Evolutionary conservation across 2,329 filamentous ascomycete species (phyloP).

Genomic region (Diaporthe batatas): DNA sequence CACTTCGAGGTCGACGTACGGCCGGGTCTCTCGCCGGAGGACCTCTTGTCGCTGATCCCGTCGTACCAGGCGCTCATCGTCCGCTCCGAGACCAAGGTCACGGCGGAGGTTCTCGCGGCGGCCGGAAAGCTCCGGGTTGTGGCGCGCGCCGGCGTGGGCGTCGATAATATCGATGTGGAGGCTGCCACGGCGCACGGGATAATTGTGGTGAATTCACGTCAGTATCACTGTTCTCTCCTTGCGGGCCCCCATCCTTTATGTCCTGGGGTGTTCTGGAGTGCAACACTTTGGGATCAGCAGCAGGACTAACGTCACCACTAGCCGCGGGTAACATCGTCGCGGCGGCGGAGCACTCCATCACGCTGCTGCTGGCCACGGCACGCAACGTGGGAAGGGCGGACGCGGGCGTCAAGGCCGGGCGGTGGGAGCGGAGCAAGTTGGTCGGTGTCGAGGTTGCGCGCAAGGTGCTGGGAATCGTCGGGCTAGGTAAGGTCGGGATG

Average conservation of each 20-base stretch:
- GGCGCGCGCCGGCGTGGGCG: slow-evolving; percentile 83
- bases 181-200: slow-evolving; percentile 80
- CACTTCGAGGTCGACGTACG: slow-evolving; percentile 77
- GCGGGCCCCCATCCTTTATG: no score
- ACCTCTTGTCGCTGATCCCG: slow-evolving; percentile 76
- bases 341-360: slow-evolving; percentile 83
- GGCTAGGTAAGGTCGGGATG: slow-evolving; percentile 85
- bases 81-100: slow-evolving; percentile 86
- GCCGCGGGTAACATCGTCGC: slow-evolving; percentile 83
- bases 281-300: no score
- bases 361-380: slow-evolving; percentile 79
- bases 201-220: slow-evolving; percentile 81
- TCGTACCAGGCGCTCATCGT: slow-evolving; percentile 83
- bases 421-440: slow-evolving; percentile 81
- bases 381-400: slow-evolving; percentile 80
- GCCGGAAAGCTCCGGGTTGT: slow-evolving; percentile 81
- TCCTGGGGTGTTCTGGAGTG: no score
- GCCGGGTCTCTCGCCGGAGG: slow-evolving; percentile 70
- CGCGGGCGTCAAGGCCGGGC: slow-evolving; percentile 76
- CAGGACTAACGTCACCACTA: no score
- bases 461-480: slow-evolving; percentile 82
- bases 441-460: slow-evolving; percentile 84
- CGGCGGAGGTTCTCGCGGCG: slow-evolving; percentile 73
- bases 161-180: slow-evolving; percentile 84
- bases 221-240: no score